Base-by-base conservation (phyloP, 257 asterid genomes). In the Dorcoceras hygrometricum region DNA sequence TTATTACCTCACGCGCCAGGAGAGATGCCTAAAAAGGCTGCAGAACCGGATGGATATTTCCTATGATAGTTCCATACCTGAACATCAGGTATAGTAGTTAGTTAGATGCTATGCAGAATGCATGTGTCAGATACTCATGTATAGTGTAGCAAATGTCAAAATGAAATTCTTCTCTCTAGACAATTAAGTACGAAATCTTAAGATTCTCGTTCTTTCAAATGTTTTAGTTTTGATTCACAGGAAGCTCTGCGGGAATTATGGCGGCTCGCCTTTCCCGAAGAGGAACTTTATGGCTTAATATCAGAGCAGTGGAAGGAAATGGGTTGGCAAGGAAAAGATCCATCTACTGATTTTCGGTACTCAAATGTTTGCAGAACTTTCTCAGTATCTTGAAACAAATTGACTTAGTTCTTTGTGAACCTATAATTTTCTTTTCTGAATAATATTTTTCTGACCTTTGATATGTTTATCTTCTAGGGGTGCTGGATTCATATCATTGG, bases 241-340 rank as follows among this genome's bases (percentile, higher is more conserved):
- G 96, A 87, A 83, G 87, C 99, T 69, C 76, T 94, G 61, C 78
- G 70, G 80, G 89, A 90, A 46, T 73, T 94, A 71, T 94, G 99
- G 99, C 29, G 79, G 95, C 88, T 67, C n/a, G 85, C 98, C 74
- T 94, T 90, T 78, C 99, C 99, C 11, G 89, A 78, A 71, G 91
- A 88, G 78, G 86, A 85, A 71, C 89, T 90, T 31, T 71, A 10
- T n/a, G 91, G 96, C 75, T 82, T 90, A 77, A 80, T 94, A 80
- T 90, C 99, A 57, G 99, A 94, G 72, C 98, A 90, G 80, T 94
- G 99, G 99, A 94, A 94, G 75, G 96, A 94, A 76, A 94, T 94
- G 99, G 99, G 99, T 75, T 94, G 99, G 99, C 99, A 94, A 78
- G 99, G 99, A 51, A 94, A 94, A 84, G 99, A 94, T 78, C 99